Percentiles rank a stretch among this genome's conserved stretches.
These are phyloP conservation scores for Thalassiosira ordinaria DNA, from an alignment of 352 stramenopile species.

Conservation along the genomic window DNA sequence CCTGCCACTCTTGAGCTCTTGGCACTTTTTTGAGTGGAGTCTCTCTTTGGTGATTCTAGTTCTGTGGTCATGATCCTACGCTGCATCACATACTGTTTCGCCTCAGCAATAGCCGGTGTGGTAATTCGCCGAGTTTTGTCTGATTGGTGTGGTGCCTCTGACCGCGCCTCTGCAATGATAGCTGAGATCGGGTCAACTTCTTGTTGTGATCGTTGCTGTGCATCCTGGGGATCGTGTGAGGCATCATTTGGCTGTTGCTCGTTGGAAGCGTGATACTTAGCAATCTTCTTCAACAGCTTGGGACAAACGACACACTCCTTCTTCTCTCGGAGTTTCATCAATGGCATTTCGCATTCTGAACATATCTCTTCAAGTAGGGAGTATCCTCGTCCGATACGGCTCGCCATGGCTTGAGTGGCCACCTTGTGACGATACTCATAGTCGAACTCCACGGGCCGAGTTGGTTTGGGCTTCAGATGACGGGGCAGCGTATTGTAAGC, in stretches of 20 bases:
- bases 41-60: too few species aligned
- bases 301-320: constrained; percentile 36
- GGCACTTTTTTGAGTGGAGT: too few species aligned
- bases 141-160: background rate
- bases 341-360: constrained; percentile 30
- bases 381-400: constrained; percentile 17
- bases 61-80: background rate
- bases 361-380: constrained; percentile 23
- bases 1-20: too few species aligned
- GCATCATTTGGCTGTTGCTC: background rate
- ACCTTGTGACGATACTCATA: constrained; percentile 41
- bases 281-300: constrained; percentile 27
- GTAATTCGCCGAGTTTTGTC: background rate
- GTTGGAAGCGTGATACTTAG: background rate
- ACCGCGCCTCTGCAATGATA: constrained; percentile 37
- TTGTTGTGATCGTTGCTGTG: background rate
- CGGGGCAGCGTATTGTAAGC: background rate
- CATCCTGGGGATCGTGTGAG: background rate
- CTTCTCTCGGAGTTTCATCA: background rate
- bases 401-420: constrained; percentile 21
- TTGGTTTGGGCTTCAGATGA: background rate
- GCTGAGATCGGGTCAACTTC: constrained; percentile 13
- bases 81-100: constrained; percentile 16
- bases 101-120: constrained; percentile 2
- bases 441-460: constrained; percentile 27